These are phyloP conservation scores for Coniophora puteana DNA, from an alignment of 1,284 basidiomycete species.

Conservation along the genomic window DNA sequence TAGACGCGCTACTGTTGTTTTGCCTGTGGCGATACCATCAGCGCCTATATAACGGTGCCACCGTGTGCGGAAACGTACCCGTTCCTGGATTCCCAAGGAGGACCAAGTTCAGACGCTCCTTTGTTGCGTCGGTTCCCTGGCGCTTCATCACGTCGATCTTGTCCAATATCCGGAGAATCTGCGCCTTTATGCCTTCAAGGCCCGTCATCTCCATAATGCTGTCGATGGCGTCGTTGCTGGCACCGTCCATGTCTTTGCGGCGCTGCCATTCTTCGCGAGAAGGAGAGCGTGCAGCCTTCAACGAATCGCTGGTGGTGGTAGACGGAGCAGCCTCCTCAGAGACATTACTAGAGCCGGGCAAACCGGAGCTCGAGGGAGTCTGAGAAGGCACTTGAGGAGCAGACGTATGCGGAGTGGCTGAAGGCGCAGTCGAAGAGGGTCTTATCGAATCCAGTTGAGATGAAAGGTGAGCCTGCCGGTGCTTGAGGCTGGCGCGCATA, in stretches of 20 bases:
- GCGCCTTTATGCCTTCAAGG: conserved; percentile 43
- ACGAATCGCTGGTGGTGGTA: no score
- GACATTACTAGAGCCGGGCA: no score
- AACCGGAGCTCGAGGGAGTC: neutral
- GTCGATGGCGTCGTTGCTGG: conserved; percentile 40
- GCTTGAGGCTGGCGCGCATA: conserved; percentile 6
- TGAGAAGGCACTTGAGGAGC: neutral
- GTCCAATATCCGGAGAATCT: conserved; percentile 40
- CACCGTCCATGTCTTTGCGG: conserved; percentile 40
- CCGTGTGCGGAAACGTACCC: conserved; percentile 31
- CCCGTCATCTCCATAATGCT: conserved; percentile 48
- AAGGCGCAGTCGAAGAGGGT: neutral
- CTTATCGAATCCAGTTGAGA: no score
- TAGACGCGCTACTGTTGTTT: conserved; percentile 60
- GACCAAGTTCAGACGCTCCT: conserved; percentile 43
- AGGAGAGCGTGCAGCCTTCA: neutral
- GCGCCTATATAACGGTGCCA: neutral
- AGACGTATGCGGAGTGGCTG: conserved; percentile 3
- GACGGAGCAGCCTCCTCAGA: no score
- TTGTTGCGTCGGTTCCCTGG: conserved; percentile 35
- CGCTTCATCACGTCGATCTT: conserved; percentile 39
- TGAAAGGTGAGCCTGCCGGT: conserved; percentile 1
- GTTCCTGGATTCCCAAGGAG: conserved; percentile 53
- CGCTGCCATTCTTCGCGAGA: conserved; percentile 32
- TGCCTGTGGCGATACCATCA: conserved; percentile 29